A percentile compares a stretch with the other conserved stretches of the same genome.
These are phyloP conservation scores for Decorospora gaudefroyi DNA, from an alignment of 2,329 filamentous ascomycete species.

Conservation along the genomic window DNA sequence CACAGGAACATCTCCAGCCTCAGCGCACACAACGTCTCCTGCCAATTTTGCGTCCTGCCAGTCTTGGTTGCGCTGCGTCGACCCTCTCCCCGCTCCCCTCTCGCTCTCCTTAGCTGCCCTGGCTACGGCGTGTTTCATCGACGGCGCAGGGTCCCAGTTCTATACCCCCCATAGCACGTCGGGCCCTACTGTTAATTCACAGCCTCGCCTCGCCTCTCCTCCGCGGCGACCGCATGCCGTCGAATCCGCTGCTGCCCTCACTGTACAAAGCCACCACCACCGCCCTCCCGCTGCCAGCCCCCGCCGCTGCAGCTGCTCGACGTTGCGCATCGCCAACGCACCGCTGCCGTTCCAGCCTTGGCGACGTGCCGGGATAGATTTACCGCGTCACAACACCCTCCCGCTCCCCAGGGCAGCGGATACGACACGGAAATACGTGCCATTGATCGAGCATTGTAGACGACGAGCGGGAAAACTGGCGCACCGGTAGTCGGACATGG, in stretches of 20 bases:
- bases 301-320: constrained; percentile 17
- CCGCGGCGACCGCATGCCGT: constrained; percentile 21
- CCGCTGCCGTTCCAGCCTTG: constrained; percentile 5
- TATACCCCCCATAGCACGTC: constrained; percentile 16
- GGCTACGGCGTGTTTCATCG: constrained; percentile 36
- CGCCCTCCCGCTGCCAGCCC: constrained; percentile 15
- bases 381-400: constrained; percentile 4
- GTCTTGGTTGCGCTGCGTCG: constrained; percentile 9
- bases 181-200: constrained; percentile 12
- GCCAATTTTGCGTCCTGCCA: constrained; percentile 3
- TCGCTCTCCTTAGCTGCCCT: constrained; percentile 18
- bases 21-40: constrained; percentile 3
- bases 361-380: constrained; percentile 2
- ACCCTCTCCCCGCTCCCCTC: constrained; percentile 2
- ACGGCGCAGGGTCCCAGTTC: constrained; percentile 30
- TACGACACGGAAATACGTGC: constrained; percentile 5
- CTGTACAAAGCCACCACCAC: constrained; percentile 18
- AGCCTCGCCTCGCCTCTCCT: constrained; percentile 2
- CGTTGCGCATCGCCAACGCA: constrained; percentile 19
- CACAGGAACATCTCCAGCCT: constrained; percentile 13
- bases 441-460: constrained; percentile 7
- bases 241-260: constrained; percentile 10
- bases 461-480: constrained; percentile 27
- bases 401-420: constrained; percentile 1
- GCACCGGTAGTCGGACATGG: constrained; percentile 39